Evolutionary conservation across 495 filamentous ascomycete genomes (phyloP), one percentile per base, ranked within the genome.

Genomic region (Aspergillus bridgeri): DNA sequence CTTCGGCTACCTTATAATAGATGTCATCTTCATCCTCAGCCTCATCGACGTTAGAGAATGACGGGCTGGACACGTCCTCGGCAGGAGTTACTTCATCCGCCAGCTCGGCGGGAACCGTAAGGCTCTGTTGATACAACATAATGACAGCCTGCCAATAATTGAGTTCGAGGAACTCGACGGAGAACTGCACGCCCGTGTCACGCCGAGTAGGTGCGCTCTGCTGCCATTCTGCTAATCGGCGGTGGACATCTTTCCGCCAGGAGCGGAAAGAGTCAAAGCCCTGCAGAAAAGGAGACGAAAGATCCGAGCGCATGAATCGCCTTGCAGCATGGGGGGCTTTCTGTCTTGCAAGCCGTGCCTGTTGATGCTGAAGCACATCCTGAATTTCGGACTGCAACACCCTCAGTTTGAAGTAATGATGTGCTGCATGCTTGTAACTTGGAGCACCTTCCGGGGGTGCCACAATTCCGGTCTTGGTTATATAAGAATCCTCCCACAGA

Each of bases 141-240:
- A 98, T 95, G 53, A 97, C 84, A n/a, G 91, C 89, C 70, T 98
- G 93, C 91, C 92, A 98, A 68, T 97, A 98, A 67, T 98, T 98
- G 49, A 98, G 72, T 58, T 96, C 90, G 6, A 97, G 76, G 60
- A 97, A 92, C 49, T 95, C 85, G 8, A 88, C 83, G 5, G 87
- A 88, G 69, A 98, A 97, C 7, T 83, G 81, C 21, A 98, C 93
- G 8, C 92, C 92, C 0, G 88, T 95, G 25, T 95, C 86, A 20
- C 81, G 68, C 59, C 86, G 87, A 2, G 78, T 85, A 1, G 93
- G 93, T 3, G 91, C 87, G 42, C 85, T 82, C 47, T 88, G 85
- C 59, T 93, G 92, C 93, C 93, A 98, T 64, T 94, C 87, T 58
- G 82, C 86, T 49, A 97, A 68, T 46, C 93, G 82, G 54, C 83